phyloP scores from a whole-genome alignment of 176 grass and related monocot species.

The Olyra latifolia region DNA sequence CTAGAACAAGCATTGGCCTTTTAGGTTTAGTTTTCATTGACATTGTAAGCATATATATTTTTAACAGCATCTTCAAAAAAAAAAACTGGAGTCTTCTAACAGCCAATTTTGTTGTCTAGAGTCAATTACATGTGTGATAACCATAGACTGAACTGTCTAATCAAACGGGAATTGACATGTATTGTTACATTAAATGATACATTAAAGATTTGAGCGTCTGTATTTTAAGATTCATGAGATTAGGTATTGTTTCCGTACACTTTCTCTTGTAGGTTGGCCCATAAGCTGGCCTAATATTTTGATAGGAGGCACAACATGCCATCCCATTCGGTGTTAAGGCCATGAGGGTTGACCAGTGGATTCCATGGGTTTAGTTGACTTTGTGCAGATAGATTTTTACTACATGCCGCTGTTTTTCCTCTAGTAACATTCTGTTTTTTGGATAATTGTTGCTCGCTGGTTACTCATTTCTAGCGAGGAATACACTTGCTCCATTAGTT shows the following conservation, averaged over 20 bases:
- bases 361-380: not conserved
- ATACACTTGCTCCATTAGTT: slow-evolving; percentile 10
- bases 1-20: too few relatives aligned
- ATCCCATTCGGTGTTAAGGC: not conserved
- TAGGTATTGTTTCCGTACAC: not conserved
- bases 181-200: too few relatives aligned
- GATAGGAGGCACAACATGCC: not conserved
- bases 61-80: too few relatives aligned
- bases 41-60: too few relatives aligned
- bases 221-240: too few relatives aligned
- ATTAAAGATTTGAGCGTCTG: too few relatives aligned
- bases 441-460: not conserved
- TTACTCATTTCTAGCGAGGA: not conserved
- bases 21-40: too few relatives aligned
- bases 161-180: too few relatives aligned
- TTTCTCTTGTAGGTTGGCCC: not conserved
- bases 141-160: too few relatives aligned
- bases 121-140: too few relatives aligned
- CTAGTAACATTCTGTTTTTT: not conserved
- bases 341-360: not conserved
- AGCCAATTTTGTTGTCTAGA: too few relatives aligned
- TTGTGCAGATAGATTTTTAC: not conserved
- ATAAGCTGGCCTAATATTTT: not conserved
- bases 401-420: not conserved
- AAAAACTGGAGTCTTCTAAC: too few relatives aligned